These are phyloP conservation scores for Dipteronia sinensis DNA, from an alignment of 345 rosid species.

Conservation along the genomic window DNA sequence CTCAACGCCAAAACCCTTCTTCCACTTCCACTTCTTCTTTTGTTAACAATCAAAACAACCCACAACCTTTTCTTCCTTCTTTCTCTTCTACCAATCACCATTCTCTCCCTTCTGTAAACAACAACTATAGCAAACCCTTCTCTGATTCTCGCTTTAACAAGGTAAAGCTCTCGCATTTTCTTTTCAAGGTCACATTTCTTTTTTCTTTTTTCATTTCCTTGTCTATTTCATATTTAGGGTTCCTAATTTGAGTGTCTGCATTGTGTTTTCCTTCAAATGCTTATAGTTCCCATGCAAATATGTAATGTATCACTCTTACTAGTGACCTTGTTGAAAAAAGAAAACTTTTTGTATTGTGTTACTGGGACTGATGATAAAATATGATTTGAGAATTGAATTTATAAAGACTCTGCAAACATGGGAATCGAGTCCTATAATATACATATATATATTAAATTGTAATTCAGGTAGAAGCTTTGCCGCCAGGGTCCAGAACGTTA, in stretches of 20 bases:
- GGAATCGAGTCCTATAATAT: no score
- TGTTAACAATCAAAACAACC: neutral
- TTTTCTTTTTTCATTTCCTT: neutral
- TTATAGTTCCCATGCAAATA: neutral
- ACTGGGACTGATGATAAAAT: neutral
- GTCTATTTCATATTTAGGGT: neutral
- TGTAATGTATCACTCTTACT: neutral
- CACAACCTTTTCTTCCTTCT: conserved; percentile 3
- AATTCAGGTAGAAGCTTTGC: conserved; percentile 43
- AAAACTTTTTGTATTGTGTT: no score
- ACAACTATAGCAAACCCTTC: conserved; percentile 11
- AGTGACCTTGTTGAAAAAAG: no score
- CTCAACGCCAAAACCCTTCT: conserved; percentile 34
- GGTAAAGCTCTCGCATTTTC: conserved; percentile 21
- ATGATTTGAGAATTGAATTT: neutral
- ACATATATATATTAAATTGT: no score
- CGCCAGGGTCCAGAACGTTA: conserved; percentile 28
- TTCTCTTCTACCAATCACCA: conserved; percentile 18
- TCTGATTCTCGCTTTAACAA: conserved; percentile 18
- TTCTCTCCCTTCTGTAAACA: neutral
- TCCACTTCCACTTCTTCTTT: conserved; percentile 22
- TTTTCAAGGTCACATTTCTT: neutral
- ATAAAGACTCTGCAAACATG: no score
- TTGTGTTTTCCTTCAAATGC: neutral
- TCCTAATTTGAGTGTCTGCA: conserved; percentile 8